These are phyloP conservation scores for Blastocystis sp. DNA, from an alignment of 352 stramenopile species.

Conservation along the genomic window DNA sequence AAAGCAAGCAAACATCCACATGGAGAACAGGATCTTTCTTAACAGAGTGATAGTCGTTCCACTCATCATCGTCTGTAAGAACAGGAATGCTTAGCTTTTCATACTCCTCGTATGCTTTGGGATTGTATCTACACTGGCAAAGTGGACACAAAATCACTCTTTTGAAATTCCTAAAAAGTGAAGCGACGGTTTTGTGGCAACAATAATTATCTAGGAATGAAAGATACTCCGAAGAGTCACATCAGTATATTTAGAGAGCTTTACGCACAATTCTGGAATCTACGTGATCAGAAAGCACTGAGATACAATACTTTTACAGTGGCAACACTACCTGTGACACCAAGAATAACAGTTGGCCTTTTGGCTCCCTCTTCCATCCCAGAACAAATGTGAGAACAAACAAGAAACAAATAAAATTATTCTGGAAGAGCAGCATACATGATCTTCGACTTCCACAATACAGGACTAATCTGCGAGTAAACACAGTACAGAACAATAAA, in stretches of 20 bases:
- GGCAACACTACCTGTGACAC: conserved; percentile 48
- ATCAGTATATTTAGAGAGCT: background rate
- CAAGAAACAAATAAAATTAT: conserved; percentile 11
- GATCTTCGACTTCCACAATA: background rate
- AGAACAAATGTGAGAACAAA: background rate
- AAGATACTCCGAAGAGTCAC: background rate
- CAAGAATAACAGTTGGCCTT: background rate
- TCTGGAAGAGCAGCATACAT: conserved; percentile 29
- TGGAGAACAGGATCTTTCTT: conserved; percentile 57
- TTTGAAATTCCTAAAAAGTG: conserved; percentile 15
- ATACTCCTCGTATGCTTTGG: background rate
- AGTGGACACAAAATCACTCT: background rate
- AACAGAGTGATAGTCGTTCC: conserved; percentile 36
- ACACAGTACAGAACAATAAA: conserved; percentile 43
- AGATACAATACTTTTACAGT: background rate
- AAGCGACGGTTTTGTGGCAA: conserved; percentile 22
- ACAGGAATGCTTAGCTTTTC: background rate
- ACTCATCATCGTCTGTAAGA: conserved; percentile 24
- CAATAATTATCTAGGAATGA: background rate
- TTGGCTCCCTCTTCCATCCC: background rate
- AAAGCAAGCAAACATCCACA: background rate
- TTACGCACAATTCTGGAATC: conserved; percentile 43
- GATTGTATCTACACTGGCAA: conserved; percentile 6
- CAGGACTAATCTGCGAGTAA: conserved; percentile 41
- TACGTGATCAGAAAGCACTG: background rate